These are phyloP conservation scores for Collybia mongolica DNA, from an alignment of 768 basidiomycete species.

Conservation along the genomic window DNA sequence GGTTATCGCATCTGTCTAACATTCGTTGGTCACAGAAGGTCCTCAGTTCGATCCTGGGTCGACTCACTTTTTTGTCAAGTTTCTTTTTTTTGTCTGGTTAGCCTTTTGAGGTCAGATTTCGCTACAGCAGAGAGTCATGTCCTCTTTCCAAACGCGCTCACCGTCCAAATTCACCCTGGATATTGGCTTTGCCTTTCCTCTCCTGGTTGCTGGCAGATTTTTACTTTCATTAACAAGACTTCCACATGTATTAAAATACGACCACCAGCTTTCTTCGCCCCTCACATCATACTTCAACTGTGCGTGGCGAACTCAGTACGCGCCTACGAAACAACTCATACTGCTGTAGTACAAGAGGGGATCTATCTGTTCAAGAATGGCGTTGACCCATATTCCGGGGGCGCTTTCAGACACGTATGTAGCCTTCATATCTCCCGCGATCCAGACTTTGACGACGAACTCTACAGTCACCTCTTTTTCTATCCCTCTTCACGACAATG, in stretches of 20 bases:
- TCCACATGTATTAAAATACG: slow-evolving; percentile 53
- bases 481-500: slow-evolving; percentile 73
- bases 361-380: slow-evolving; percentile 75
- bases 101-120: neutral
- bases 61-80: slow-evolving; percentile 8
- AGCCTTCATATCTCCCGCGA: neutral
- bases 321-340: slow-evolving; percentile 8
- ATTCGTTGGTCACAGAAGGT: slow-evolving; percentile 14
- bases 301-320: slow-evolving; percentile 38
- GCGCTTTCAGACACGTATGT: slow-evolving; percentile 82
- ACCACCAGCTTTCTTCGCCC: slow-evolving; percentile 80
- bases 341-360: slow-evolving; percentile 77
- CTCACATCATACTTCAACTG: slow-evolving; percentile 77
- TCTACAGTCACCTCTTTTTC: slow-evolving; percentile 73
- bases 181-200: slow-evolving; percentile 29
- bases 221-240: slow-evolving; percentile 52
- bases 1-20: slow-evolving; percentile 71
- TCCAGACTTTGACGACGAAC: neutral
- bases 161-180: neutral
- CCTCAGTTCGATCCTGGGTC: slow-evolving; percentile 20
- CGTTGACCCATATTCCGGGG: slow-evolving; percentile 87
- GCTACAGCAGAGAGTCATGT: slow-evolving; percentile 9
- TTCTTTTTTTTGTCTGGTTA: neutral
- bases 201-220: slow-evolving; percentile 47
- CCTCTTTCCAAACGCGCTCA: slow-evolving; percentile 3